Conservation (phyloP, 2,329 filamentous ascomycete genomes). For the Xylariaceae sp. region DNA sequence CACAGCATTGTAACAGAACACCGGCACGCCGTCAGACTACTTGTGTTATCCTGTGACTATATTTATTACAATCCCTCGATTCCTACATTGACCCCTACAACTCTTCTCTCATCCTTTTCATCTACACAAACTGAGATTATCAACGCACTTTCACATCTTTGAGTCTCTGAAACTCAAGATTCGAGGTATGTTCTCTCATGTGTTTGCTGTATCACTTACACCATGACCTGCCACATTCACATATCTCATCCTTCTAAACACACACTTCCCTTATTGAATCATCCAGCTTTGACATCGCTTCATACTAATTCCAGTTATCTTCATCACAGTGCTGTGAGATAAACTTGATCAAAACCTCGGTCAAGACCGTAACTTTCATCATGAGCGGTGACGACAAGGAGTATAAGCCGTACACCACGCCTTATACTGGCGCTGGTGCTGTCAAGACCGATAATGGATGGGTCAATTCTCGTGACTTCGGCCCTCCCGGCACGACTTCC, state of each 20-base stretch:
- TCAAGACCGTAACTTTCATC: background rate
- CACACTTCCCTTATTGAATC: no score
- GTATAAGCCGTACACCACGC: slow-evolving; percentile 28
- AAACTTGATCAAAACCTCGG: background rate
- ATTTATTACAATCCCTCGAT: background rate
- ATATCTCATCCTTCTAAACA: background rate
- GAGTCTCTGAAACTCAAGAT: background rate
- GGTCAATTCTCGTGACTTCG: slow-evolving; percentile 20
- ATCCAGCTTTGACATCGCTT: background rate
- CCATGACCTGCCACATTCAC: background rate
- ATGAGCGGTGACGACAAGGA: slow-evolving; percentile 11
- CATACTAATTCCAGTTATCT: no score
- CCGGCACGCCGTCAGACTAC: no score
- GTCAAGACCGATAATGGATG: slow-evolving; percentile 20
- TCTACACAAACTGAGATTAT: background rate
- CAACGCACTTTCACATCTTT: background rate
- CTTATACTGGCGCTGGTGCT: slow-evolving; percentile 27
- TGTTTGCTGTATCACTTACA: no score
- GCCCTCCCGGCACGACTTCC: slow-evolving; percentile 13
- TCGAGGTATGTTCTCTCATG: background rate
- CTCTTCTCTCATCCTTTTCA: background rate
- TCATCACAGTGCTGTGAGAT: background rate
- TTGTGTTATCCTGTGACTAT: no score
- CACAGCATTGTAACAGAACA: no score
- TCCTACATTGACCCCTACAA: background rate